Evolutionary conservation across 192 early-diverging fungal species (phyloP).

Genomic region (Backusella psychrophila): DNA sequence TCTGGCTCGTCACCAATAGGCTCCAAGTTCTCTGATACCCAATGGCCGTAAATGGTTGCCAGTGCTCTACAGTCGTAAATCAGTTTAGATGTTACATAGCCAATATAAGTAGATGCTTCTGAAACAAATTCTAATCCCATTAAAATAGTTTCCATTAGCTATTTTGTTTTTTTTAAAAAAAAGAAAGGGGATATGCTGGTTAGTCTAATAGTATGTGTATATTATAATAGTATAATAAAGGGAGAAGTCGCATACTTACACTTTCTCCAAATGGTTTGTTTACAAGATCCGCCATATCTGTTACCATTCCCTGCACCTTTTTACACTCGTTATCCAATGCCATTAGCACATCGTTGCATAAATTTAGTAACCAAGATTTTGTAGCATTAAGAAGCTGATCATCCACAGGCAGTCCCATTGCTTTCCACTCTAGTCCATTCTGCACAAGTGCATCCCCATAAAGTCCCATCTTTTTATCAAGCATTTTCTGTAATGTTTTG

Average conservation of each 20-base stretch:
- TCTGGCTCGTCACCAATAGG: background rate
- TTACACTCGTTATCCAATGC: slow-evolving; percentile 25
- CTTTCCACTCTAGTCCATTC: slow-evolving; percentile 37
- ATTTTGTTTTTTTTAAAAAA: background rate
- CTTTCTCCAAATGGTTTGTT: slow-evolving; percentile 18
- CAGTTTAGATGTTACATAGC: slow-evolving; percentile 12
- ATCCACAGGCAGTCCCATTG: slow-evolving; percentile 36
- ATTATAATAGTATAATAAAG: background rate
- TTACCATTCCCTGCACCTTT: slow-evolving; percentile 11
- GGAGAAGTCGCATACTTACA: slow-evolving; percentile 1
- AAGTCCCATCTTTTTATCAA: slow-evolving; percentile 19
- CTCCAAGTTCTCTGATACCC: slow-evolving; percentile 17
- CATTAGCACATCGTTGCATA: slow-evolving; percentile 17
- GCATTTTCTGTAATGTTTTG: slow-evolving; percentile 19
- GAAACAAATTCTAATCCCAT: slow-evolving; percentile 20
- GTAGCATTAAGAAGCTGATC: slow-evolving; percentile 19
- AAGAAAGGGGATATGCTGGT: background rate
- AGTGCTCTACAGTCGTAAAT: slow-evolving; percentile 5
- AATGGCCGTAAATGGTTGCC: slow-evolving; percentile 19
- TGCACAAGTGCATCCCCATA: slow-evolving; percentile 31
- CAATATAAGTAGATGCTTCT: slow-evolving; percentile 13
- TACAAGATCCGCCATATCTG: slow-evolving; percentile 6
- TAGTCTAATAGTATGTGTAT: background rate
- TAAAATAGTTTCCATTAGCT: slow-evolving; percentile 24
- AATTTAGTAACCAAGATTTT: slow-evolving; percentile 27